Percentiles rank a stretch among this genome's conserved stretches.
phyloP scores from a whole-genome alignment of 108 stramenopile species.

The Nitzschia putrida region DNA sequence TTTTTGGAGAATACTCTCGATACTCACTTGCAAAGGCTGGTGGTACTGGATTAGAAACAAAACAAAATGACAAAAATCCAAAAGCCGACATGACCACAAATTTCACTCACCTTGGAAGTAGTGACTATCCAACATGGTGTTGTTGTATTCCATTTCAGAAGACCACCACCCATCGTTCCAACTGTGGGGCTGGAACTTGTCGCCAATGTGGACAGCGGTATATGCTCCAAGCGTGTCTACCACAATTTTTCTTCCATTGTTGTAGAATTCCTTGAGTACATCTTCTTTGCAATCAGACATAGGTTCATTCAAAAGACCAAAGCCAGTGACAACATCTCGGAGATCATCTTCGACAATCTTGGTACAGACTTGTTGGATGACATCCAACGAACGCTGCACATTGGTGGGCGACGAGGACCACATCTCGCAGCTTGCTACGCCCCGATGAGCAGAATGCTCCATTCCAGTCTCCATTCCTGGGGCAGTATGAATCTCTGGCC shows the following conservation, averaged over 20 bases:
- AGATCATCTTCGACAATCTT: constrained; percentile 45
- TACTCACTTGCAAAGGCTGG: constrained; percentile 38
- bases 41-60: not conserved
- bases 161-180: constrained; percentile 62
- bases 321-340: constrained; percentile 63
- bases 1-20: constrained; percentile 51
- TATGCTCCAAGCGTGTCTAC: constrained; percentile 40
- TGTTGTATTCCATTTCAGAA: constrained; percentile 12
- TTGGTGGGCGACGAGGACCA: constrained; percentile 40
- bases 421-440: constrained; percentile 29
- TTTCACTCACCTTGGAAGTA: constrained; percentile 48
- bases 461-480: constrained; percentile 67
- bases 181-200: constrained; percentile 47
- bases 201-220: constrained; percentile 49
- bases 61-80: constrained; percentile 1
- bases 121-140: constrained; percentile 65
- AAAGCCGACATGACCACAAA: not conserved
- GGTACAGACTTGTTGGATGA: constrained; percentile 40
- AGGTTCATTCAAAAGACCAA: constrained; percentile 76
- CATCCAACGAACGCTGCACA: constrained; percentile 47
- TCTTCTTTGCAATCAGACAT: constrained; percentile 34
- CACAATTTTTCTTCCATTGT: constrained; percentile 39
- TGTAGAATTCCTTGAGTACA: constrained; percentile 44
- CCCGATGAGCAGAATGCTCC: constrained; percentile 47
- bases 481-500: constrained; percentile 73